These are phyloP conservation scores for Verbena officinalis DNA, from an alignment of 257 asterid genomes.

Conservation along the genomic window DNA sequence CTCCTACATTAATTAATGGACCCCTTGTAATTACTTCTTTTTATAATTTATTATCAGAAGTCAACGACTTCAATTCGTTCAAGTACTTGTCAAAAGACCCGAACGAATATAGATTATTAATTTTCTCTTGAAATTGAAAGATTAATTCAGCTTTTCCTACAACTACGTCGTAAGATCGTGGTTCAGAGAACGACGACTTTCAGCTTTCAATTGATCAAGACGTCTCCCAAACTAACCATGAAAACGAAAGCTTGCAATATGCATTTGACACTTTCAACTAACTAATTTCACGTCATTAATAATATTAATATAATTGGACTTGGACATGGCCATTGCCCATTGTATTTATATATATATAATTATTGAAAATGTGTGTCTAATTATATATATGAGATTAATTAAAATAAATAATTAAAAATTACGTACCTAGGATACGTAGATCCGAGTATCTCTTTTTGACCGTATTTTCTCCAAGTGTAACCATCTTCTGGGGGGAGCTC, in stretches of 20 bases:
- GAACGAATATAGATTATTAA: too few relatives aligned
- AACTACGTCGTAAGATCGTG: background rate
- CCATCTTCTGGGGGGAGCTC: constrained; percentile 90
- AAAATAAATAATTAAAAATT: too few relatives aligned
- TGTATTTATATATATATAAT: too few relatives aligned
- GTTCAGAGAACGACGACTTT: constrained; percentile 25
- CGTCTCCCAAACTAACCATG: constrained; percentile 20
- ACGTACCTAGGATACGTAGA: constrained; percentile 70
- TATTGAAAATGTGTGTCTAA: too few relatives aligned
- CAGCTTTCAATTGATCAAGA: constrained; percentile 13
- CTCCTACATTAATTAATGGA: background rate
- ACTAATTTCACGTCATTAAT: too few relatives aligned
- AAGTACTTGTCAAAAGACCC: background rate
- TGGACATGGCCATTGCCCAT: constrained; percentile 1
- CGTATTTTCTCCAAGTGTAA: constrained; percentile 86
- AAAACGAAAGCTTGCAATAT: background rate
- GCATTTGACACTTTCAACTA: constrained; percentile 37
- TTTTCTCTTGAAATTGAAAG: constrained; percentile 15
- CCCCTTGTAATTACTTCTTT: background rate
- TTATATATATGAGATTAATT: too few relatives aligned
- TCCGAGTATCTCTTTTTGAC: constrained; percentile 78
- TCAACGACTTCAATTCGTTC: constrained; percentile 7
- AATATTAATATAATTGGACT: constrained; percentile 16
- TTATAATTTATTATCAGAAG: constrained; percentile 25
- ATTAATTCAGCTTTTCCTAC: background rate